These are phyloP conservation scores for Tritrichomonas musculus DNA, from an alignment of 208 protist species.

Conservation along the genomic window DNA sequence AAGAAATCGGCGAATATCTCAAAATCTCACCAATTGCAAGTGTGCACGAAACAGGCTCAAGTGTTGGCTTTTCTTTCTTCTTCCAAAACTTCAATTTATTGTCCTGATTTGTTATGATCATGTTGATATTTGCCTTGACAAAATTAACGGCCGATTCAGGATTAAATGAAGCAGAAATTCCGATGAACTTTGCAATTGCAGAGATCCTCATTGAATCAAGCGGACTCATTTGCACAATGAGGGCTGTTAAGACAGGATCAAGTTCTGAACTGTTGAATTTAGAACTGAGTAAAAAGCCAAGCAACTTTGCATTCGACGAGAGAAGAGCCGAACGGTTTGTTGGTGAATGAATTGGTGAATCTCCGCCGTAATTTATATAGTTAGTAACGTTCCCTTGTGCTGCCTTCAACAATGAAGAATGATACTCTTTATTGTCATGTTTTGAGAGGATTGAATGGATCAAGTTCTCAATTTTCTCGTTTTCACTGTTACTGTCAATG, in stretches of 20 bases:
- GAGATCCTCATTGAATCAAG: not conserved
- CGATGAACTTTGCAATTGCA: not conserved
- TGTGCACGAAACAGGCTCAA: not conserved
- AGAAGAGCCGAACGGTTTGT: not conserved
- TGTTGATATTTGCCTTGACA: not conserved
- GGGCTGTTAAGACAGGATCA: not conserved
- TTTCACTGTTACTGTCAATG: no score
- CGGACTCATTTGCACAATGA: not conserved
- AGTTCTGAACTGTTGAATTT: not conserved
- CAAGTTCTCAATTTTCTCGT: not conserved
- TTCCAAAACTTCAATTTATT: constrained; percentile 16
- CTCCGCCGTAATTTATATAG: not conserved
- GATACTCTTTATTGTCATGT: not conserved
- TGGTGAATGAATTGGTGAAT: not conserved
- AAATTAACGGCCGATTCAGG: not conserved
- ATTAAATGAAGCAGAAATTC: not conserved
- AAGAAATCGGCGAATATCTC: no score
- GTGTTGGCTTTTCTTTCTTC: not conserved
- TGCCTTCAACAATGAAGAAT: not conserved
- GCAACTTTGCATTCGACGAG: not conserved
- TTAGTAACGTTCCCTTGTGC: not conserved
- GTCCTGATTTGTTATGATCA: not conserved
- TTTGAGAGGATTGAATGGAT: not conserved
- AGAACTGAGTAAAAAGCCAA: not conserved
- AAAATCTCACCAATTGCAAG: no score